phyloP scores from a whole-genome alignment of 345 rosid genomes.

The Capsella bursapastoris region DNA sequence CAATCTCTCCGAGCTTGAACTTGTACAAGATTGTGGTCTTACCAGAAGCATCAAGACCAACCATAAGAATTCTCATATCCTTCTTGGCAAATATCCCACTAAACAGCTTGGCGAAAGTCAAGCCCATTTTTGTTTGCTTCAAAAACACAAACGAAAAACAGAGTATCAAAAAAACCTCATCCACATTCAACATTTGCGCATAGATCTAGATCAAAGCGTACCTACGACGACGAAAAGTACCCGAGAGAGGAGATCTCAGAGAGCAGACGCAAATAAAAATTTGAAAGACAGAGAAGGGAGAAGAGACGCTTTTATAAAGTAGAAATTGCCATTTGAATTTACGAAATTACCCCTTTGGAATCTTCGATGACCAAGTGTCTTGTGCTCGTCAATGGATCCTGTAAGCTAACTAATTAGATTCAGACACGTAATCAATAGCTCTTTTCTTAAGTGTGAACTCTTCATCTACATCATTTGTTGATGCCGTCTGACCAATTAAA shows the following conservation, averaged over 20 bases:
- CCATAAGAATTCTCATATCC: constrained; percentile 90
- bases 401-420: not conserved
- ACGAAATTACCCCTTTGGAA: not conserved
- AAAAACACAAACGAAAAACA: not conserved
- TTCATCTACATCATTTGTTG: not conserved
- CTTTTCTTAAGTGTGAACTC: not conserved
- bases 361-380: constrained; percentile 12
- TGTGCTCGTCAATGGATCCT: not conserved
- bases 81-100: constrained; percentile 75
- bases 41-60: constrained; percentile 89
- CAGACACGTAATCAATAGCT: not conserved
- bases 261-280: constrained; percentile 9
- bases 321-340: not conserved
- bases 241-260: constrained; percentile 13
- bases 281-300: constrained; percentile 21
- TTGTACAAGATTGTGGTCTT: constrained; percentile 82
- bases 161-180: constrained; percentile 13
- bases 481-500: not conserved
- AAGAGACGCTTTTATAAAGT: constrained; percentile 33
- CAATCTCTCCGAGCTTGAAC: constrained; percentile 87
- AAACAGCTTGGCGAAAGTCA: constrained; percentile 66
- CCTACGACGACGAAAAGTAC: constrained; percentile 20
- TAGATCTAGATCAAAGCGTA: constrained; percentile 38
- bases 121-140: constrained; percentile 57
- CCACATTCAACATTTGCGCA: not conserved